These are phyloP conservation scores for Lepiota venenata DNA, from an alignment of 768 basidiomycete species.

Conservation along the genomic window DNA sequence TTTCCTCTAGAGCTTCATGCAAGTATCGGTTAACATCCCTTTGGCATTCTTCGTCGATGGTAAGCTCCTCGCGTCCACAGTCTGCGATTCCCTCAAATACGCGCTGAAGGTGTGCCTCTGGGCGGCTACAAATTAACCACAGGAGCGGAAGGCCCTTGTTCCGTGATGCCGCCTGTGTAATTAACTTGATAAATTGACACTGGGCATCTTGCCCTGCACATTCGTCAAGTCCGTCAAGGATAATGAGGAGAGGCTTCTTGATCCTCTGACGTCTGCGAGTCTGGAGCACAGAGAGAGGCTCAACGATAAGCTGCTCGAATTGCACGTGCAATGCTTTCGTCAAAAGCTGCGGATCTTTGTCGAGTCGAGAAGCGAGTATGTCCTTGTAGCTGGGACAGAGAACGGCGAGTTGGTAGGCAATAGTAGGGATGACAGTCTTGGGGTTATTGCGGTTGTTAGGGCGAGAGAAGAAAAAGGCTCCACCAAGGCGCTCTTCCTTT, in stretches of 20 bases:
- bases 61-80: background rate
- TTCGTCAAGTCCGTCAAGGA: background rate
- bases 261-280: too few species aligned
- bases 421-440: background rate
- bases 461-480: background rate
- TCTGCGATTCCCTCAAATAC: background rate
- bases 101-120: background rate
- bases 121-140: background rate
- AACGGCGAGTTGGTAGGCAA: background rate
- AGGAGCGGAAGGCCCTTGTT: background rate
- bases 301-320: too few species aligned
- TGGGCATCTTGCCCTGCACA: background rate
- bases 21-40: too few species aligned
- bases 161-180: background rate
- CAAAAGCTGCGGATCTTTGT: too few species aligned
- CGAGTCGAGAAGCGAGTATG: too few species aligned
- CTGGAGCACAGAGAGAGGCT: too few species aligned
- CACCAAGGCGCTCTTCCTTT: background rate
- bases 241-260: too few species aligned
- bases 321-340: too few species aligned
- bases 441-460: background rate
- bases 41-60: too few species aligned
- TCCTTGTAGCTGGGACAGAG: too few species aligned
- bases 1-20: too few species aligned
- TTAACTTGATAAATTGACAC: background rate